These are phyloP conservation scores for Fraxinus cuspidata DNA, from an alignment of 257 asterid genomes.

Conservation along the genomic window DNA sequence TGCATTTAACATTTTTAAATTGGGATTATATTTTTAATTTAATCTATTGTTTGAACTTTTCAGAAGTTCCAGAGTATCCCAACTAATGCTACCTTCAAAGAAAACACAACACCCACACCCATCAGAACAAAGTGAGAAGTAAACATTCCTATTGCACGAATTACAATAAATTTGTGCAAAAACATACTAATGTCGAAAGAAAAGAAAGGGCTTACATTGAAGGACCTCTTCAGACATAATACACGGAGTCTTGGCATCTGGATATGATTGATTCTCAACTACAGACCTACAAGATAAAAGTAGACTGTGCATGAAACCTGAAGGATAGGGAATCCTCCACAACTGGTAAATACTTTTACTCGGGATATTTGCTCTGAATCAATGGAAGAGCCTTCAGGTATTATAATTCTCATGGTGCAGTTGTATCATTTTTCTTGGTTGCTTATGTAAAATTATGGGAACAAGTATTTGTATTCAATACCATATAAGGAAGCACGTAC, in stretches of 20 bases:
- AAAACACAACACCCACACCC: neutral
- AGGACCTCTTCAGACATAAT: slow-evolving; percentile 38
- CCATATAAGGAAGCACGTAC: slow-evolving; percentile 7
- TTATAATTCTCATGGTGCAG: neutral
- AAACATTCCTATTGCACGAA: slow-evolving; percentile 16
- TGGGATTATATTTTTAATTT: neutral
- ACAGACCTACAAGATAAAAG: slow-evolving; percentile 51
- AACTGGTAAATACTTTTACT: neutral
- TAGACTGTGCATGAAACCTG: slow-evolving; percentile 18
- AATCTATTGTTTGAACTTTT: neutral
- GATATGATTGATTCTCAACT: slow-evolving; percentile 47
- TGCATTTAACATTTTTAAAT: neutral
- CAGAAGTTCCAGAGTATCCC: too few species aligned
- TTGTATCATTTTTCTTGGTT: neutral
- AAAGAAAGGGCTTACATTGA: slow-evolving; percentile 49
- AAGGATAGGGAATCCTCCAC: neutral
- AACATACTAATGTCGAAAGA: slow-evolving; percentile 25
- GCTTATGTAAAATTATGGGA: neutral
- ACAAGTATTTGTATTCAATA: slow-evolving; percentile 8
- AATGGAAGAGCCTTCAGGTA: neutral
- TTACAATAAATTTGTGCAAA: slow-evolving; percentile 12
- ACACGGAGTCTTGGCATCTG: slow-evolving; percentile 38
- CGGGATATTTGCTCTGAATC: slow-evolving; percentile 20
- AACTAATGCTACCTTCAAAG: slow-evolving; percentile 1
- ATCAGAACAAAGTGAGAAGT: neutral